Percentiles rank a stretch among this genome's conserved stretches.
Conservation (phyloP, 2,329 filamentous ascomycete species). For the Cryphonectria naterciae region DNA sequence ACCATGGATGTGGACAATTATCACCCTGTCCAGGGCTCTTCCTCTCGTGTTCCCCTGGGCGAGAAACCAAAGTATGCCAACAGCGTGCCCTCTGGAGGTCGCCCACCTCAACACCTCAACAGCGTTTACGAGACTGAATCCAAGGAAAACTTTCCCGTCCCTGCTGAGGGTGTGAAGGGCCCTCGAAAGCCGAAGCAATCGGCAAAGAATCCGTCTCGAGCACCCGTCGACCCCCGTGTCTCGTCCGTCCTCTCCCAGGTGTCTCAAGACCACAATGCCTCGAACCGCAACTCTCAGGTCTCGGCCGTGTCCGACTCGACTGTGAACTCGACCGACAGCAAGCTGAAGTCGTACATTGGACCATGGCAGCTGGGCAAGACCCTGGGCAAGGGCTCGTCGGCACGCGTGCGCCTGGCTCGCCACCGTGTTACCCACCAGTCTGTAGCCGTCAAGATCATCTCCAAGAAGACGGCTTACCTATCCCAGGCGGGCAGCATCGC, state of each 20-base stretch:
- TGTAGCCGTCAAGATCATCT: conserved; percentile 95
- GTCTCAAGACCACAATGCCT: conserved; percentile 34
- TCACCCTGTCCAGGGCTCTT: conserved; percentile 6
- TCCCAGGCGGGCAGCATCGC: conserved; percentile 85
- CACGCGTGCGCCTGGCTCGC: conserved; percentile 82
- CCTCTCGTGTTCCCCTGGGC: conserved; percentile 21
- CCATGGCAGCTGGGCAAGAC: conserved; percentile 93
- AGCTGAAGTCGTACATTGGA: conserved; percentile 75
- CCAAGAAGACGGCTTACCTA: conserved; percentile 77
- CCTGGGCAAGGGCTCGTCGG: conserved; percentile 87
- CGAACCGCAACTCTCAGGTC: conserved; percentile 45
- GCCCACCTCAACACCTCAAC: conserved; percentile 6
- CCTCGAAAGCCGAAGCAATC: conserved; percentile 12
- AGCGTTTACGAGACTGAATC: conserved; percentile 21
- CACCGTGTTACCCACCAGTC: conserved; percentile 78
- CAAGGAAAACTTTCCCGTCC: conserved; percentile 27
- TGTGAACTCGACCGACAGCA: conserved; percentile 37
- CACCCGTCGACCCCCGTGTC: conserved; percentile 36
- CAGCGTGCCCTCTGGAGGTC: conserved; percentile 13
- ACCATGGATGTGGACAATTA: conserved; percentile 27
- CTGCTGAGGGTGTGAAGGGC: conserved; percentile 8
- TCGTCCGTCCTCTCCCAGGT: conserved; percentile 40
- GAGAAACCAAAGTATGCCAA: conserved; percentile 25
- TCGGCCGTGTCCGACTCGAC: conserved; percentile 43
- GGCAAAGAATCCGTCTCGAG: conserved; percentile 16